Percentiles rank a stretch among this genome's conserved stretches.
Conservation (phyloP, 768 basidiomycete genomes). For the Trametes gibbosa region DNA sequence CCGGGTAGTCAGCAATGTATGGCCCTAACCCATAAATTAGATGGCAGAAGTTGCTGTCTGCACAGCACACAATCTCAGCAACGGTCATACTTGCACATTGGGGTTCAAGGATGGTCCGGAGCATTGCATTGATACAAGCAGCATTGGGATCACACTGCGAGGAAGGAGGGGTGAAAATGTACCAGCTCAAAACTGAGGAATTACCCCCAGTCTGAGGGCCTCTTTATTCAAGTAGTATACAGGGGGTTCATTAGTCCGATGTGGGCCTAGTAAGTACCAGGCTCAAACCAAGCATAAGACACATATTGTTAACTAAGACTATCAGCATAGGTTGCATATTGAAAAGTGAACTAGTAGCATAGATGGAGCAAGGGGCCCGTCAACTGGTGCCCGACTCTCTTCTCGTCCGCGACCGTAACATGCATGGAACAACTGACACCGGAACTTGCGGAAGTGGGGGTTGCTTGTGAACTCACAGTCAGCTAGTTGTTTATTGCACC, state of each 20-base stretch:
- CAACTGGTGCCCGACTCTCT: too few relatives aligned
- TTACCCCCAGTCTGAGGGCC: not conserved
- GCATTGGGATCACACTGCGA: too few relatives aligned
- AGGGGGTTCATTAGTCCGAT: too few relatives aligned
- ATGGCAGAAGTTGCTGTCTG: slow-evolving; percentile 28
- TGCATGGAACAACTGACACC: not conserved
- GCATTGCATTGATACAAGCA: not conserved
- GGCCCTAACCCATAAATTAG: slow-evolving; percentile 30
- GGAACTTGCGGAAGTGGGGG: not conserved
- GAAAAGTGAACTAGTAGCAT: too few relatives aligned
- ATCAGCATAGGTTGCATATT: too few relatives aligned
- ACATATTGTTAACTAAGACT: too few relatives aligned
- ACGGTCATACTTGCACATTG: not conserved
- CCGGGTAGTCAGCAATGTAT: slow-evolving; percentile 35
- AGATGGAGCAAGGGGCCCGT: too few relatives aligned
- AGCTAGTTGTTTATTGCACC: not conserved
- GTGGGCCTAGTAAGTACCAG: too few relatives aligned
- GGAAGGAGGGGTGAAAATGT: not conserved
- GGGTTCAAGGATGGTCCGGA: not conserved
- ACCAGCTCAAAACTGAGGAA: not conserved
- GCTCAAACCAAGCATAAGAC: too few relatives aligned
- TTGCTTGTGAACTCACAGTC: not conserved
- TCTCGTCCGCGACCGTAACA: not conserved
- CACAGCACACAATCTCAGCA: slow-evolving; percentile 15
- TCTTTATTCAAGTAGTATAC: not conserved